phyloP scores from a whole-genome alignment of 2,329 filamentous ascomycete species.

The Epichloe scottii region DNA sequence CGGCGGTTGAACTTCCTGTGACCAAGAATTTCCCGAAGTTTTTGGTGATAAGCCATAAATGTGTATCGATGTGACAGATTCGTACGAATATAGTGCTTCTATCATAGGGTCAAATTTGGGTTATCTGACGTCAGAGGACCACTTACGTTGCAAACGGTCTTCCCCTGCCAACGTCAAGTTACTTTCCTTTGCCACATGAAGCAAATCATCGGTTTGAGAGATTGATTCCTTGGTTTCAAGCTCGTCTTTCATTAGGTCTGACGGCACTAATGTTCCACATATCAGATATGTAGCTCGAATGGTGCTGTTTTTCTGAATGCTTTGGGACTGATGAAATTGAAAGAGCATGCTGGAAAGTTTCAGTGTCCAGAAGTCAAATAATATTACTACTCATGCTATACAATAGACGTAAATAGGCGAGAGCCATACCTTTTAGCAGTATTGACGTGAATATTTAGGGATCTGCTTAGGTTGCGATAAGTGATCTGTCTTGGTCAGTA shows the following conservation, averaged over 20 bases:
- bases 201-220: neutral
- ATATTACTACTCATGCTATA: neutral
- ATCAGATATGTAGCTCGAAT: slow-evolving; percentile 91
- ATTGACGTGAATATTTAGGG: slow-evolving; percentile 73
- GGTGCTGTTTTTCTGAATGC: slow-evolving; percentile 65
- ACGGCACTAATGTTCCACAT: slow-evolving; percentile 42
- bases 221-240: slow-evolving; percentile 56
- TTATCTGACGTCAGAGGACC: neutral
- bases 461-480: slow-evolving; percentile 74
- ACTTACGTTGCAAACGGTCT: slow-evolving; percentile 55
- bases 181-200: neutral
- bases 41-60: slow-evolving; percentile 57
- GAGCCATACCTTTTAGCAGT: slow-evolving; percentile 67
- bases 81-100: slow-evolving; percentile 58
- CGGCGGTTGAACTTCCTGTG: neutral
- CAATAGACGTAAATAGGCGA: neutral
- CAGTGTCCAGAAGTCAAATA: neutral
- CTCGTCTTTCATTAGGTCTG: slow-evolving; percentile 22
- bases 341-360: slow-evolving; percentile 59
- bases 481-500: slow-evolving; percentile 48
- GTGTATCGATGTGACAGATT: slow-evolving; percentile 66
- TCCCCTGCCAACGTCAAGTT: slow-evolving; percentile 59
- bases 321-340: slow-evolving; percentile 71
- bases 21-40: neutral
- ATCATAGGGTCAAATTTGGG: slow-evolving; percentile 7